These are phyloP conservation scores for Coniochaeta sp. DNA, from an alignment of 2,329 filamentous ascomycete species.

Conservation along the genomic window DNA sequence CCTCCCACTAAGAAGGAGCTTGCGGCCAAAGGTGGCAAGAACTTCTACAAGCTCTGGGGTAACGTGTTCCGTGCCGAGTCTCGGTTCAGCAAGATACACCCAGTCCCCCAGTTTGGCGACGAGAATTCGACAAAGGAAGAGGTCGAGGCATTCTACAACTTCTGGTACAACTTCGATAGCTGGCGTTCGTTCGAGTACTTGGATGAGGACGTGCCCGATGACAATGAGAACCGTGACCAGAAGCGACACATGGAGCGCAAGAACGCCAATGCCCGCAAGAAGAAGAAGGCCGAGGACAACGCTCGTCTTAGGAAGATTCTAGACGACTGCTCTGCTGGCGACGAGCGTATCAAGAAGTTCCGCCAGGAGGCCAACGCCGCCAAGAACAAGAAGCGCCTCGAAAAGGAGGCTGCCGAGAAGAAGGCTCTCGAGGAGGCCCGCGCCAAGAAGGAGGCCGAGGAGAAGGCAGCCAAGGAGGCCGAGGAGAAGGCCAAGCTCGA, in stretches of 20 bases:
- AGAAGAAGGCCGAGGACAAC: slow-evolving; percentile 99
- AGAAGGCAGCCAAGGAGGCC: slow-evolving; percentile 69
- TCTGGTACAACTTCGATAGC: slow-evolving; percentile 99
- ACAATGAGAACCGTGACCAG: slow-evolving; percentile 98
- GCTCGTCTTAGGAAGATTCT: slow-evolving; percentile 82
- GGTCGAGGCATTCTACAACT: slow-evolving; percentile 97
- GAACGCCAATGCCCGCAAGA: slow-evolving; percentile 94
- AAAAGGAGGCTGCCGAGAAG: slow-evolving; percentile 88
- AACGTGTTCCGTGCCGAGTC: slow-evolving; percentile 85
- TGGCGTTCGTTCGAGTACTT: slow-evolving; percentile 98
- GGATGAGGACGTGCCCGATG: slow-evolving; percentile 96
- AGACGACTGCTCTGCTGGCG: slow-evolving; percentile 74
- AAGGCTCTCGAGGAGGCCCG: slow-evolving; percentile 77
- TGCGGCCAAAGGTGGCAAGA: slow-evolving; percentile 47
- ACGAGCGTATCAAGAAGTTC: slow-evolving; percentile 98
- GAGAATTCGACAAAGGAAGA: slow-evolving; percentile 80
- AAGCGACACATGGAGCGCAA: slow-evolving; percentile 98
- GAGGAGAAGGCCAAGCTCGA: slow-evolving; percentile 81
- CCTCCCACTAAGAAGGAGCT: slow-evolving; percentile 88
- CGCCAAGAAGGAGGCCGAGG: slow-evolving; percentile 77
- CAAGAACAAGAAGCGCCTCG: slow-evolving; percentile 92
- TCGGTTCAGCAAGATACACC: slow-evolving; percentile 86
- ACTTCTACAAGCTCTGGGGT: slow-evolving; percentile 94
- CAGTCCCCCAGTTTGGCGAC: slow-evolving; percentile 79
- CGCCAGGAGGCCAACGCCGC: slow-evolving; percentile 80